A percentile compares a stretch with the other conserved stretches of the same genome.
These are phyloP conservation scores for Psilocybe tampanensis DNA, from an alignment of 768 basidiomycete species.

Conservation along the genomic window DNA sequence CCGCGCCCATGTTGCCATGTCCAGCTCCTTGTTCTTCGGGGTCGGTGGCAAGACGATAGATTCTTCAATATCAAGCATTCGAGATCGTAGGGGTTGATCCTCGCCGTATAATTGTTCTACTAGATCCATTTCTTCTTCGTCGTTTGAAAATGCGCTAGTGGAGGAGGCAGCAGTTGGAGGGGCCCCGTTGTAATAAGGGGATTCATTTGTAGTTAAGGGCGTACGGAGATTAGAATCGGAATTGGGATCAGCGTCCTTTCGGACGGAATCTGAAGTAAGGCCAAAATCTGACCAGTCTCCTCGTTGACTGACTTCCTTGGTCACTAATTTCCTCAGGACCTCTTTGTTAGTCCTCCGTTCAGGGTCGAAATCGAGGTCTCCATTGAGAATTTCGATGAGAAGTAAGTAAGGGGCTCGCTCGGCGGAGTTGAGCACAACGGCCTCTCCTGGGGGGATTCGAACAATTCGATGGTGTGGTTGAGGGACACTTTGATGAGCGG, in stretches of 20 bases:
- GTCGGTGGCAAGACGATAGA: slow-evolving; percentile 80
- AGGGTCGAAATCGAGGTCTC: slow-evolving; percentile 93
- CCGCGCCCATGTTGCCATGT: slow-evolving; percentile 82
- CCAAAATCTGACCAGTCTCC: slow-evolving; percentile 55
- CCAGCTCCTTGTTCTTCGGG: slow-evolving; percentile 89
- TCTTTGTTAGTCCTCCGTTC: slow-evolving; percentile 82
- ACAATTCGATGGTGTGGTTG: slow-evolving; percentile 93
- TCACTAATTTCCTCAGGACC: slow-evolving; percentile 73
- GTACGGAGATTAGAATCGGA: slow-evolving; percentile 27
- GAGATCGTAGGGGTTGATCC: slow-evolving; percentile 70
- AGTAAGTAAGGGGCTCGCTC: slow-evolving; percentile 94
- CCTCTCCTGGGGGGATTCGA: slow-evolving; percentile 95
- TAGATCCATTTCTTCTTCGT: slow-evolving; percentile 90
- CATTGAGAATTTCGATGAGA: slow-evolving; percentile 86
- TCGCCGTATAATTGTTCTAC: slow-evolving; percentile 94
- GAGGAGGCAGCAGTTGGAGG: slow-evolving; percentile 25
- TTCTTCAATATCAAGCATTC: slow-evolving; percentile 78
- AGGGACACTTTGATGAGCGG: slow-evolving; percentile 37
- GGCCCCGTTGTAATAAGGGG: slow-evolving; percentile 20
- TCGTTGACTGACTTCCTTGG: slow-evolving; percentile 63
- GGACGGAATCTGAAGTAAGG: slow-evolving; percentile 23
- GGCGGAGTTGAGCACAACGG: slow-evolving; percentile 96
- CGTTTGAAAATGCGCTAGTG: slow-evolving; percentile 20
- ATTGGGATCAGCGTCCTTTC: slow-evolving; percentile 16
- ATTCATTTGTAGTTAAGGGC: slow-evolving; percentile 17